Conservation (phyloP, 805 yeast species). For the Candida xiaguanensis region DNA sequence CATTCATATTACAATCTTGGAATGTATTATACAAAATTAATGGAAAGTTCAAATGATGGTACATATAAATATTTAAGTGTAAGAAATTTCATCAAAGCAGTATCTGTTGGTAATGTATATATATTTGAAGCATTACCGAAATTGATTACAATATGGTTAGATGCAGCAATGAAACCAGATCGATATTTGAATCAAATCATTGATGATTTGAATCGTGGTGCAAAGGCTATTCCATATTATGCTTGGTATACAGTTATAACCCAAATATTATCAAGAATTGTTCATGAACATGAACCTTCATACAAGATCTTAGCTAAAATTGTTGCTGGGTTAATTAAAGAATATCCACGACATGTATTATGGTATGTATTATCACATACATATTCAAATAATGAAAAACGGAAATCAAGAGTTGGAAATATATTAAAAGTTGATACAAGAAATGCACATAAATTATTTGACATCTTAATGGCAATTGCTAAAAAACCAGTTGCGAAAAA, state of each 20-base stretch:
- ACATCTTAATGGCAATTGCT: conserved; percentile 42
- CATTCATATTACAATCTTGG: conserved; percentile 81
- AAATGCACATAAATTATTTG: conserved; percentile 34
- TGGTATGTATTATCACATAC: conserved; percentile 77
- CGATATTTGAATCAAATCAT: conserved; percentile 43
- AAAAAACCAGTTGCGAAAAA: conserved; percentile 33
- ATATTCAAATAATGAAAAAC: conserved; percentile 46
- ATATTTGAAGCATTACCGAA: conserved; percentile 85
- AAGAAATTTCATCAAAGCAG: conserved; percentile 52
- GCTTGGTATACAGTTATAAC: conserved; percentile 83
- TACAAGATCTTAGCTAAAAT: conserved; percentile 54
- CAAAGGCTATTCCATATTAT: conserved; percentile 44
- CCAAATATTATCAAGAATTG: conserved; percentile 76
- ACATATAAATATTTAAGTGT: conserved; percentile 54
- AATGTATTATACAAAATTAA: conserved; percentile 68
- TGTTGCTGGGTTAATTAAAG: conserved; percentile 50
- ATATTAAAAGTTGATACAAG: conserved; percentile 15
- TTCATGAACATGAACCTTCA: conserved; percentile 57
- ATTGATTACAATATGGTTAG: conserved; percentile 88
- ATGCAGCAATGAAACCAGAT: conserved; percentile 45
- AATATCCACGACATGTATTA: conserved; percentile 79
- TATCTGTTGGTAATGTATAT: conserved; percentile 59
- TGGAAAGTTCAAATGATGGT: conserved; percentile 64
- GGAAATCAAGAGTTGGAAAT: conserved; percentile 24
- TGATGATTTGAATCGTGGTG: conserved; percentile 43